Percentiles rank a stretch among this genome's conserved stretches.
Evolutionary conservation across 1,284 basidiomycete genomes (phyloP).

Genomic region (Cryptococcus sp.): DNA sequence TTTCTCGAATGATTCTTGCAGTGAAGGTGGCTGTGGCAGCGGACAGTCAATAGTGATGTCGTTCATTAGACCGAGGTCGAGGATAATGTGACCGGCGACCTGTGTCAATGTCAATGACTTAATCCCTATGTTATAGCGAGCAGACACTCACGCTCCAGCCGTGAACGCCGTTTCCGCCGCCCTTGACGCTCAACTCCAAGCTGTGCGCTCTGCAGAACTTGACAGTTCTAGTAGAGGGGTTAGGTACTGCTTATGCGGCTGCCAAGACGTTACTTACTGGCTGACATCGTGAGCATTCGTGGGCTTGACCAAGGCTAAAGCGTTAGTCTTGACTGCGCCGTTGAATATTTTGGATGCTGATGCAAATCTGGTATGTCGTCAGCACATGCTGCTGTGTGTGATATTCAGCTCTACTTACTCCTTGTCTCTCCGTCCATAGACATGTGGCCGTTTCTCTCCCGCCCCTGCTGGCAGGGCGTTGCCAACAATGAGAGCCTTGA

Average conservation of each 20-base stretch:
- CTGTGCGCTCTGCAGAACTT: conserved; percentile 68
- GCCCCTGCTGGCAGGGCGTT: not conserved
- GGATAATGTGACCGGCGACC: conserved; percentile 76
- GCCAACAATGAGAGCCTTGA: conserved; percentile 12
- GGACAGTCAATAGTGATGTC: conserved; percentile 69
- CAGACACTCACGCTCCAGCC: conserved; percentile 65
- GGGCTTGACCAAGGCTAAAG: conserved; percentile 67
- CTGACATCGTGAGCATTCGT: conserved; percentile 72
- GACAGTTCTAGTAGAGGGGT: conserved; percentile 58
- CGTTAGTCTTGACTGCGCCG: conserved; percentile 65
- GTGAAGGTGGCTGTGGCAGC: conserved; percentile 26
- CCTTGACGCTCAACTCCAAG: conserved; percentile 78
- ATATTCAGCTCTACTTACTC: conserved; percentile 23
- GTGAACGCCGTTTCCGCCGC: conserved; percentile 83
- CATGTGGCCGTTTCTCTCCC: conserved; percentile 13
- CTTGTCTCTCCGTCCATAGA: conserved; percentile 22
- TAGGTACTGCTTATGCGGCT: not conserved
- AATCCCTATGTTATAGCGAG: not conserved
- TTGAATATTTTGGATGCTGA: conserved; percentile 72
- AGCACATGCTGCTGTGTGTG: not conserved
- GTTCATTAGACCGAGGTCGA: conserved; percentile 71
- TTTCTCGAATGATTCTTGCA: conserved; percentile 31
- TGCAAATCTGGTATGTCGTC: conserved; percentile 59
- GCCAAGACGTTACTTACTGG: conserved; percentile 57
- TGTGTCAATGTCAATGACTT: conserved; percentile 4